Evolutionary conservation across 257 asterid species (phyloP).

Genomic region (Penstemon davidsonii): DNA sequence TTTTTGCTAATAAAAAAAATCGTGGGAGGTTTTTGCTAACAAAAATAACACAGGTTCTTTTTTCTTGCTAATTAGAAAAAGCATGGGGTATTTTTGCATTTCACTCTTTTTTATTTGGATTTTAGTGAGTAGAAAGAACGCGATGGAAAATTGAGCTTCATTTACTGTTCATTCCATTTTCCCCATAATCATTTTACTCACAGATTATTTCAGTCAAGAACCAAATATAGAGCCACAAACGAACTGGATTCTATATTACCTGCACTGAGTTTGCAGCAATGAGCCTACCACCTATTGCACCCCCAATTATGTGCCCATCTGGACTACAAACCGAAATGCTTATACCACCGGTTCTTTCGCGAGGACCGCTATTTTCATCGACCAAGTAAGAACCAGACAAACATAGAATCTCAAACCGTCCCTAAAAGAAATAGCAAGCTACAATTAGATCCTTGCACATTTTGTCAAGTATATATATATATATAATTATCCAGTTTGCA

Average conservation of each 20-base stretch:
- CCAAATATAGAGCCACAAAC: too few species aligned
- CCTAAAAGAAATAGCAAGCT: slow-evolving; percentile 42
- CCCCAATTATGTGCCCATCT: slow-evolving; percentile 69
- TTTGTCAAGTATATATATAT: not conserved
- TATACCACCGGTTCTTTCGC: slow-evolving; percentile 70
- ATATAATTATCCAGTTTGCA: not conserved
- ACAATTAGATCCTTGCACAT: slow-evolving; percentile 14
- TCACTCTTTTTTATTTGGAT: too few species aligned
- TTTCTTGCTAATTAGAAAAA: too few species aligned
- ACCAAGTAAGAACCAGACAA: slow-evolving; percentile 72
- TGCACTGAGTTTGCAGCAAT: slow-evolving; percentile 64
- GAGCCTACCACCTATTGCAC: slow-evolving; percentile 77
- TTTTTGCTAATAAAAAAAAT: too few species aligned
- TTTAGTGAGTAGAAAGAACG: too few species aligned
- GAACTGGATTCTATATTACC: slow-evolving; percentile 34
- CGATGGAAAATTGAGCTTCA: too few species aligned
- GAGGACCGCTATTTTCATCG: slow-evolving; percentile 64
- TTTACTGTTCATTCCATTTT: too few species aligned
- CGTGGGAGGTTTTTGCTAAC: too few species aligned
- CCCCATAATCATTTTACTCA: too few species aligned
- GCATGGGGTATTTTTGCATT: too few species aligned
- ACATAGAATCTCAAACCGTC: slow-evolving; percentile 72
- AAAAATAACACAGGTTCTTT: too few species aligned
- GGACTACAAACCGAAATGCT: slow-evolving; percentile 72
- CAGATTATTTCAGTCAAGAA: too few species aligned